phyloP scores from a whole-genome alignment of 345 rosid species.

The Salix udensis region DNA sequence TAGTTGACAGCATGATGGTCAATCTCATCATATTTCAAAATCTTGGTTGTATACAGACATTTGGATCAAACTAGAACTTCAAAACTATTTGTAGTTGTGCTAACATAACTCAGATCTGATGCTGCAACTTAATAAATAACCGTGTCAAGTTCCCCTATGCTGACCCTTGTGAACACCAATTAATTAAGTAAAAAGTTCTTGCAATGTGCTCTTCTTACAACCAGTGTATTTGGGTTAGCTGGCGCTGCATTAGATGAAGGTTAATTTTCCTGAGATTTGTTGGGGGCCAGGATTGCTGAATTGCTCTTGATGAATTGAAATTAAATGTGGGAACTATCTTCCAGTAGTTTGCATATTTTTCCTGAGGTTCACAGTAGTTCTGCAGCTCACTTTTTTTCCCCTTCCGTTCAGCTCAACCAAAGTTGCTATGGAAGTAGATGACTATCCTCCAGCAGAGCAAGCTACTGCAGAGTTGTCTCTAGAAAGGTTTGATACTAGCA shows the following conservation, averaged over 20 bases:
- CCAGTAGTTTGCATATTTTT: not conserved
- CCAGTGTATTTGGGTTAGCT: too few relatives aligned
- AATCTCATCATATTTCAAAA: too few relatives aligned
- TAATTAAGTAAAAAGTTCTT: not conserved
- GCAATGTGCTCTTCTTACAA: too few relatives aligned
- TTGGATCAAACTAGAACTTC: not conserved
- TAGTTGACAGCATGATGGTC: too few relatives aligned
- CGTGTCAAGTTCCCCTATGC: not conserved
- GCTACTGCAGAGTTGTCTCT: slow-evolving; percentile 41
- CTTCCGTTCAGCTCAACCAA: slow-evolving; percentile 7
- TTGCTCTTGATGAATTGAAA: too few relatives aligned
- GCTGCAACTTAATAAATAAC: not conserved
- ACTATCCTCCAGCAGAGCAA: slow-evolving; percentile 42
- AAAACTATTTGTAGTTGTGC: not conserved
- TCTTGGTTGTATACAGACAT: not conserved
- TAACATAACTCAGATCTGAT: not conserved
- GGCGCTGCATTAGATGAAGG: too few relatives aligned
- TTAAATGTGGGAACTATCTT: too few relatives aligned
- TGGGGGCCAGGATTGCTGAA: too few relatives aligned
- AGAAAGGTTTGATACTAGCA: slow-evolving; percentile 47
- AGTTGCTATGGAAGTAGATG: slow-evolving; percentile 86
- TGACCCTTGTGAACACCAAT: not conserved
- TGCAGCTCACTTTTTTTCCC: not conserved
- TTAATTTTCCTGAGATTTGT: too few relatives aligned
- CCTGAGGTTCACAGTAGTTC: not conserved